A percentile compares a stretch with the other conserved stretches of the same genome.
phyloP scores from a whole-genome alignment of 805 yeast genomes.

The Saccharomyces paradoxus region DNA sequence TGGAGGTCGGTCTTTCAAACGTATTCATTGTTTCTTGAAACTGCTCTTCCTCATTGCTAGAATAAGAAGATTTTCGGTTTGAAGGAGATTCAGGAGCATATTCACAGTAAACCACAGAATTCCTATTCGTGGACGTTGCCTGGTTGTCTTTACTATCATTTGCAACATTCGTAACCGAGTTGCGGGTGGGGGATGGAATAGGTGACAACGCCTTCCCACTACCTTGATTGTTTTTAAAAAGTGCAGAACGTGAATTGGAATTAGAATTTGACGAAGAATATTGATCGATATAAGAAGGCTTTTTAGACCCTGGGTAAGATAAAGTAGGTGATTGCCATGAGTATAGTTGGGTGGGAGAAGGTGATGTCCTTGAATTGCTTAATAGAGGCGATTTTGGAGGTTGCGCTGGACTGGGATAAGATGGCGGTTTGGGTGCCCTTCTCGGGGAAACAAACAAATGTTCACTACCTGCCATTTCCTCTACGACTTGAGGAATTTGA shows the following conservation, averaged over 20 bases:
- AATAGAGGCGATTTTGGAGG: constrained; percentile 29
- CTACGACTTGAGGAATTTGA: constrained; percentile 12
- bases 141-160: neutral
- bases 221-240: neutral
- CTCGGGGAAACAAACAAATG: constrained; percentile 55
- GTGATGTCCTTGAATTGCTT: neutral
- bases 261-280: neutral
- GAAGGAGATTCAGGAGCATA: neutral
- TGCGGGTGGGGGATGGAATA: neutral
- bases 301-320: neutral
- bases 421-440: constrained; percentile 65
- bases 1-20: constrained; percentile 37
- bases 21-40: neutral
- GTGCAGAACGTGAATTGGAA: neutral
- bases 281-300: neutral
- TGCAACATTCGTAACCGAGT: neutral
- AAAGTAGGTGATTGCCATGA: neutral
- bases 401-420: constrained; percentile 37
- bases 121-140: constrained; percentile 4
- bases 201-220: neutral
- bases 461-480: constrained; percentile 8
- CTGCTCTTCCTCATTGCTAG: neutral
- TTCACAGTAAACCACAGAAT: constrained; percentile 14
- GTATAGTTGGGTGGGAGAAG: neutral
- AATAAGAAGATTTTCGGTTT: neutral